These are phyloP conservation scores for Petunia axillaris DNA, from an alignment of 257 asterid species.

Conservation along the genomic window DNA sequence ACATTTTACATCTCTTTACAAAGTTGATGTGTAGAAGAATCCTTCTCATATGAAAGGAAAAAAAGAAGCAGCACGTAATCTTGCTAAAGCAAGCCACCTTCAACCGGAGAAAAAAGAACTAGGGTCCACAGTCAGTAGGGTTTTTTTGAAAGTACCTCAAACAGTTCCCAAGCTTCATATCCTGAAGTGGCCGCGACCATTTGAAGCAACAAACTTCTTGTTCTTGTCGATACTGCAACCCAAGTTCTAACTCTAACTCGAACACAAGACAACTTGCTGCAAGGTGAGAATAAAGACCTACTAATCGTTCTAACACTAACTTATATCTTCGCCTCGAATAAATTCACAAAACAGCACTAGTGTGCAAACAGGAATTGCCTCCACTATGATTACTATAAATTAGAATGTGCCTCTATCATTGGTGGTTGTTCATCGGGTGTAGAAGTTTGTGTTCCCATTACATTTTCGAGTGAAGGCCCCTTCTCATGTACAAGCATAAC, in stretches of 20 bases:
- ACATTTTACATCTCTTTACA: too few species aligned
- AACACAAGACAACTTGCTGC: not conserved
- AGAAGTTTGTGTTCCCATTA: constrained; percentile 37
- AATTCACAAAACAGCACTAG: not conserved
- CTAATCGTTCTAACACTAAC: not conserved
- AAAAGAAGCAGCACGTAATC: too few species aligned
- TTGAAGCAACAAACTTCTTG: too few species aligned
- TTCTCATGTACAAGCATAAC: constrained; percentile 50
- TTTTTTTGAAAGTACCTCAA: too few species aligned
- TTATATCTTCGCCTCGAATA: not conserved
- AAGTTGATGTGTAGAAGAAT: too few species aligned
- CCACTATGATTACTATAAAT: not conserved
- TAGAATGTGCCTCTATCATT: not conserved
- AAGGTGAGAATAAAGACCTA: not conserved
- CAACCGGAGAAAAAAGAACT: too few species aligned
- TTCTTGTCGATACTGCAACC: not conserved
- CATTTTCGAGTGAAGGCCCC: constrained; percentile 43
- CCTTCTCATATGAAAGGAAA: too few species aligned
- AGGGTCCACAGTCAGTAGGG: too few species aligned
- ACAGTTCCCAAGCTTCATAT: too few species aligned
- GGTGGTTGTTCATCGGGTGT: constrained; percentile 29
- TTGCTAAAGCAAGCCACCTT: too few species aligned
- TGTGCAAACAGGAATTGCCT: not conserved
- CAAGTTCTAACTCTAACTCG: not conserved
- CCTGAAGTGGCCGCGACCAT: too few species aligned